Evolutionary conservation across 164 flowering plant species (phyloP), one percentile per base, ranked within the genome.

Genomic region (Tinospora cordifolia): DNA sequence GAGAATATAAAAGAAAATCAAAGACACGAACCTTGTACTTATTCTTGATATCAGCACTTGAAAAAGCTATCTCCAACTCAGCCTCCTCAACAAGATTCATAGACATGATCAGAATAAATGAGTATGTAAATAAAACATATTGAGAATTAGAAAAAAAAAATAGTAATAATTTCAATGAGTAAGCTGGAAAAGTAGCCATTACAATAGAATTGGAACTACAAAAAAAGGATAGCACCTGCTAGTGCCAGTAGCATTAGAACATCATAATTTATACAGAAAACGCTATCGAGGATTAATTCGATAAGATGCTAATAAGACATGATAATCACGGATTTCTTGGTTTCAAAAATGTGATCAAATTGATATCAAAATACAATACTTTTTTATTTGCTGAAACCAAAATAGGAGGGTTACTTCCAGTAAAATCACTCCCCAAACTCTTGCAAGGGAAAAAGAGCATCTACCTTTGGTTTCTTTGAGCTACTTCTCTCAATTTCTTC

Each of bases 11-110:
- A 17, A 65, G 22, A 3, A 19, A 49, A 72, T 67, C 38, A 46
- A 67, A 54, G 2, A 21, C 39, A 8, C 57, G 34, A 70, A 91
- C 98, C 91, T 88, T 90, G 76, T 93, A 93, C 57, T 75, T 83
- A 66, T 81, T 78, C 81, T 79, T 81, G 59, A 88, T 59, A 70
- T 85, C 90, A 71, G 88, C 82, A 25, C 49, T 76, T 68, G 86
- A 79, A 77, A 90, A 78, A 36, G 73, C 69, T 63, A 87, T 73
- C 22, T 82, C 83, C 73, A 72, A 26, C 77, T 78, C 75, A 47
- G 54, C 79, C 72, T 78, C 82, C 68, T 74, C 76, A 19, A 67
- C 80, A 69, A 69, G 60, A 54, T 19, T 54, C 60, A 54, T n/a
- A n/a, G 9, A 8, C 24, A 6, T 15, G 22, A 54, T 21, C 60